A percentile compares a stretch with the other conserved stretches of the same genome.
Conservation (phyloP, 2,329 filamentous ascomycete species). For the Ustilaginoidea virens region DNA sequence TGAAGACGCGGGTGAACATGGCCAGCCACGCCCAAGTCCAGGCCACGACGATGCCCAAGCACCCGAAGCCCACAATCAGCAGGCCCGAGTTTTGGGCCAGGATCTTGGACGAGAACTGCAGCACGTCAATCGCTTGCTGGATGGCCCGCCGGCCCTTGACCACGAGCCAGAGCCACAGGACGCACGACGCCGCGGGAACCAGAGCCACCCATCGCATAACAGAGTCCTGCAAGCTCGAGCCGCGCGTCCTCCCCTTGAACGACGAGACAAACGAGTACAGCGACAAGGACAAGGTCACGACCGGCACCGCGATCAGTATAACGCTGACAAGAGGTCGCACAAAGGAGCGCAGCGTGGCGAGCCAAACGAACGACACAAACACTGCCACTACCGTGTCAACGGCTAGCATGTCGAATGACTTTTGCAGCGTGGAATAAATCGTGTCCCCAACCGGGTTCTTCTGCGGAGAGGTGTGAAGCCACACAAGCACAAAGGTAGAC, state of each 20-base stretch:
- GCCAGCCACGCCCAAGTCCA: constrained; percentile 96
- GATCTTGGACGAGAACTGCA: constrained; percentile 86
- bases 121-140: constrained; percentile 67
- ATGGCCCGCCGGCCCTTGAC: constrained; percentile 68
- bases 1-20: constrained; percentile 92
- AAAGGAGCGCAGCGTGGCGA: constrained; percentile 76
- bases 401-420: constrained; percentile 77
- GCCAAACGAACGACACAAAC: constrained; percentile 77
- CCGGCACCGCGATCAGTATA: constrained; percentile 70
- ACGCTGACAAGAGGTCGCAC: constrained; percentile 68
- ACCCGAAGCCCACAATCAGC: constrained; percentile 66
- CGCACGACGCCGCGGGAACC: constrained; percentile 56
- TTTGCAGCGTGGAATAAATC: constrained; percentile 76
- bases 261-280: constrained; percentile 85
- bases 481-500: constrained; percentile 78
- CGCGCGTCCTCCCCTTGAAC: constrained; percentile 62
- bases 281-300: constrained; percentile 77
- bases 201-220: constrained; percentile 79
- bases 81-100: constrained; percentile 72
- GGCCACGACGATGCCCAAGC: constrained; percentile 57
- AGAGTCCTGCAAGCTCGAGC: constrained; percentile 68
- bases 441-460: constrained; percentile 76
- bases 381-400: constrained; percentile 86
- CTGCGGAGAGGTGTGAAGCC: constrained; percentile 65
- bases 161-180: constrained; percentile 73